These are phyloP conservation scores for Cryptosporidium sp. DNA, from an alignment of 169 alveolate species.

Conservation along the genomic window DNA sequence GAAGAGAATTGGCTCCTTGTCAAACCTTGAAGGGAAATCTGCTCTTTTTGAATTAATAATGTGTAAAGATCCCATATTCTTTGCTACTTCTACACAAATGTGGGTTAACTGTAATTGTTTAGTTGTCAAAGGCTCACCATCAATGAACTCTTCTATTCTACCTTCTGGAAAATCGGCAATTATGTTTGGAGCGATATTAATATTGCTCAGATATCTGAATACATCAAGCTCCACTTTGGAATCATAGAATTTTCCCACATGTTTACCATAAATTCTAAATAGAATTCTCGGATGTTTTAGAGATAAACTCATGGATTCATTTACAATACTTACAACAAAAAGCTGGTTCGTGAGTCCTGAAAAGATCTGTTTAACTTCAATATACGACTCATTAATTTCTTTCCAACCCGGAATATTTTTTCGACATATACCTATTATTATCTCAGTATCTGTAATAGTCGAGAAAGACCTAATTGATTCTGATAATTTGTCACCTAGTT, in stretches of 20 bases:
- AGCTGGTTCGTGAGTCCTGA: constrained; percentile 82
- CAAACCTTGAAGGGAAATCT: constrained; percentile 62
- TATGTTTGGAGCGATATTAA: constrained; percentile 82
- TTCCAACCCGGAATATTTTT: constrained; percentile 80
- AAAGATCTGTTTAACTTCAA: constrained; percentile 80
- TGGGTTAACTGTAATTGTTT: constrained; percentile 79
- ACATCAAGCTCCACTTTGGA: constrained; percentile 82
- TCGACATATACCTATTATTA: constrained; percentile 78
- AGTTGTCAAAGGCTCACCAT: constrained; percentile 81
- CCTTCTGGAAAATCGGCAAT: constrained; percentile 83
- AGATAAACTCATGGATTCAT: constrained; percentile 33
- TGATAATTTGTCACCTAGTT: constrained; percentile 33
- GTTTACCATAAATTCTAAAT: constrained; percentile 81
- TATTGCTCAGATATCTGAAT: constrained; percentile 80
- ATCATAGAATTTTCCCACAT: constrained; percentile 81
- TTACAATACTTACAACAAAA: constrained; percentile 78
- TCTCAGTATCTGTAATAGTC: constrained; percentile 79
- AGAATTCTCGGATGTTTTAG: constrained; percentile 77
- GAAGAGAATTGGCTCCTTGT: constrained; percentile 58
- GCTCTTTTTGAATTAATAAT: constrained; percentile 50
- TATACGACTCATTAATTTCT: constrained; percentile 58
- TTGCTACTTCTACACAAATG: constrained; percentile 81
- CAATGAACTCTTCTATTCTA: constrained; percentile 85
- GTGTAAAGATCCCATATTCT: constrained; percentile 54
- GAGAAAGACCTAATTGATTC: constrained; percentile 76